Conservation (phyloP, 257 asterid species). For the Plantago elongata region DNA sequence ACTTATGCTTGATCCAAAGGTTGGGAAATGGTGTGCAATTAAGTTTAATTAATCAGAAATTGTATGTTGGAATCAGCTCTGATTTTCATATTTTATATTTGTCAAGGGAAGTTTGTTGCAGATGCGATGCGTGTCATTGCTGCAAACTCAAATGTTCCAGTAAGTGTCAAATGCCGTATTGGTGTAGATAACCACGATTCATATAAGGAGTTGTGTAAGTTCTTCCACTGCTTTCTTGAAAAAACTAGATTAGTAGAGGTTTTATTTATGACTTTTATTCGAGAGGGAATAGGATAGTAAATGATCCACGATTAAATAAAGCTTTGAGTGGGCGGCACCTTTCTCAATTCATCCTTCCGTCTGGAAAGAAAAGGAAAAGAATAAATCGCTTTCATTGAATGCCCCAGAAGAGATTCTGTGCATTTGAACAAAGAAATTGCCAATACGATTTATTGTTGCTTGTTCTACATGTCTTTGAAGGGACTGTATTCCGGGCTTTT, state of each 20-base stretch:
- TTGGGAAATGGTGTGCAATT: constrained; percentile 29
- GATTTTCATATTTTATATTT: constrained; percentile 28
- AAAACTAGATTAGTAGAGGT: neutral
- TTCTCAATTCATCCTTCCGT: no score
- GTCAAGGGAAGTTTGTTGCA: constrained; percentile 70
- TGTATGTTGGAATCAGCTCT: constrained; percentile 29
- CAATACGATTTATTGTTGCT: no score
- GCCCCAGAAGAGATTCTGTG: no score
- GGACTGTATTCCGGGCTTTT: constrained; percentile 1
- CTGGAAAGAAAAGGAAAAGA: no score
- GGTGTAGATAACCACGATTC: constrained; percentile 93
- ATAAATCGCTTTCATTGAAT: no score
- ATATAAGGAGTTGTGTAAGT: constrained; percentile 86
- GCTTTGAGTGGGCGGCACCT: no score
- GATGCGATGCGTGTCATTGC: constrained; percentile 92
- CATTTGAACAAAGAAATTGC: no score
- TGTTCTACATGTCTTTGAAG: no score
- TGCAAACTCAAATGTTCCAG: constrained; percentile 86
- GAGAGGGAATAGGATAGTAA: no score
- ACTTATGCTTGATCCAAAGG: constrained; percentile 98
- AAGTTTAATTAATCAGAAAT: neutral
- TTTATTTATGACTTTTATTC: neutral
- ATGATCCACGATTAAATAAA: neutral
- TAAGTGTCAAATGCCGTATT: constrained; percentile 90
- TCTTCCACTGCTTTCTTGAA: constrained; percentile 19